Evolutionary conservation across 805 yeast genomes (phyloP).

Genomic region (Wickerhamiella domercqiae): DNA sequence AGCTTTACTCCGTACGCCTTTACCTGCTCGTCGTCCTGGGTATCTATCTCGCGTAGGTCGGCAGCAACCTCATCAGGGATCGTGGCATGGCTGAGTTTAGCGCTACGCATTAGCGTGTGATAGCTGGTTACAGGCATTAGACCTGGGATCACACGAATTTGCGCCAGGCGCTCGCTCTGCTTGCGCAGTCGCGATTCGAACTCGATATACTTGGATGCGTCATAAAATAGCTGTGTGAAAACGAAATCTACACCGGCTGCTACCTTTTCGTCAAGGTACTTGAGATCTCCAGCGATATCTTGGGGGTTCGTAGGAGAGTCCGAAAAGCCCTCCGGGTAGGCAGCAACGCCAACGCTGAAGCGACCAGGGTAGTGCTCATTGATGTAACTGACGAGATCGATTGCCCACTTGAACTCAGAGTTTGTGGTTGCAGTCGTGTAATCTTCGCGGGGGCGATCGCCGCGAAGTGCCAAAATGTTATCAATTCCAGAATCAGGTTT

Average conservation of each 20-base stretch:
- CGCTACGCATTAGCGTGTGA: constrained; percentile 80
- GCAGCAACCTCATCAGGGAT: constrained; percentile 63
- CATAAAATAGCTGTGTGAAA: constrained; percentile 82
- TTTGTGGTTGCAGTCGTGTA: constrained; percentile 26
- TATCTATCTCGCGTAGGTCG: constrained; percentile 44
- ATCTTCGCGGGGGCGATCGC: constrained; percentile 79
- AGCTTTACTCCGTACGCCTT: constrained; percentile 73
- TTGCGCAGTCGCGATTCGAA: constrained; percentile 62
- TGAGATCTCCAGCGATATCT: constrained; percentile 53
- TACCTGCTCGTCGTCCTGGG: constrained; percentile 82
- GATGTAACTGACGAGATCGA: constrained; percentile 74
- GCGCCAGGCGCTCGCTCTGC: constrained; percentile 46
- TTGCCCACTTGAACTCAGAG: constrained; percentile 34
- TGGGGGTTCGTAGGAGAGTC: constrained; percentile 67
- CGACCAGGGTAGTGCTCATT: constrained; percentile 51
- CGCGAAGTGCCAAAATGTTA: constrained; percentile 84
- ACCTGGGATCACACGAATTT: constrained; percentile 86
- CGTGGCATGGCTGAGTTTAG: constrained; percentile 76
- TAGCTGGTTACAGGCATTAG: constrained; percentile 95
- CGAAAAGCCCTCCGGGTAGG: constrained; percentile 94
- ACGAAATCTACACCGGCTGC: constrained; percentile 92
- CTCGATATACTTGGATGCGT: constrained; percentile 54
- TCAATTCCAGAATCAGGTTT: constrained; percentile 70
- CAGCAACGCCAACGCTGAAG: constrained; percentile 93
- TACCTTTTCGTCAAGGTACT: constrained; percentile 67